Conservation (phyloP, 2,329 filamentous ascomycete species). For the Phialemoniopsis sp. region DNA sequence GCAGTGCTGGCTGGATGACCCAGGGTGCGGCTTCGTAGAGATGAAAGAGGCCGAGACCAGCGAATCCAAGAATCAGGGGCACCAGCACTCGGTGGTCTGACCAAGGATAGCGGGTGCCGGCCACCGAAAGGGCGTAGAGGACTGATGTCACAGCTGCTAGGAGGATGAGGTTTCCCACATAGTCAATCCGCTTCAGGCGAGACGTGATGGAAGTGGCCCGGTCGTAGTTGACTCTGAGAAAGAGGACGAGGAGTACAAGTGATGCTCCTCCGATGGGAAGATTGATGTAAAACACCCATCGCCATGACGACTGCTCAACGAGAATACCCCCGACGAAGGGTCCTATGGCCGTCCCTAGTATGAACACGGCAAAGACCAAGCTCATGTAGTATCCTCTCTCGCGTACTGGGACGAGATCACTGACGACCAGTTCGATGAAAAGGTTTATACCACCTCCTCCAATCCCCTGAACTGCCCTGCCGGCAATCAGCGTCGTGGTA, state of each 20-base stretch:
- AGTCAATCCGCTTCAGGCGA: conserved; percentile 37
- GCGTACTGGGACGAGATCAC: conserved; percentile 20
- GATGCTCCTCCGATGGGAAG: conserved; percentile 29
- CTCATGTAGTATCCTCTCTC: conserved; percentile 16
- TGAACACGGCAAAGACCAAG: conserved; percentile 5
- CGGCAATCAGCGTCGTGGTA: conserved; percentile 42
- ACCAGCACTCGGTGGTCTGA: conserved; percentile 27
- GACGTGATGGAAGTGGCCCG: too few species aligned
- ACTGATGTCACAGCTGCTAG: conserved; percentile 30
- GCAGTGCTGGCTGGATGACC: conserved; percentile 31
- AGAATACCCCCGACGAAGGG: conserved; percentile 17
- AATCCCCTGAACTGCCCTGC: conserved; percentile 27
- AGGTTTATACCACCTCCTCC: conserved; percentile 29
- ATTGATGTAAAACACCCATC: conserved; percentile 40
- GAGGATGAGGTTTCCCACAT: conserved; percentile 34
- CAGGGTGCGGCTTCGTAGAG: conserved; percentile 24
- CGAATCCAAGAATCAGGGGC: conserved; percentile 36
- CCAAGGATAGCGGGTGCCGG: conserved; percentile 38
- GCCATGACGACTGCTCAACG: conserved; percentile 14
- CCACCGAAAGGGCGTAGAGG: conserved; percentile 38
- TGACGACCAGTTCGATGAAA: conserved; percentile 26
- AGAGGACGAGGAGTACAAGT: too few species aligned
- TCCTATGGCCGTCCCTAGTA: conserved; percentile 18
- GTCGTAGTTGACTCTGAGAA: too few species aligned
- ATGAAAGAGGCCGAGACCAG: conserved; percentile 27